Conservation (phyloP, 2,329 filamentous ascomycete species). For the Pestalotiopsis sp. region DNA sequence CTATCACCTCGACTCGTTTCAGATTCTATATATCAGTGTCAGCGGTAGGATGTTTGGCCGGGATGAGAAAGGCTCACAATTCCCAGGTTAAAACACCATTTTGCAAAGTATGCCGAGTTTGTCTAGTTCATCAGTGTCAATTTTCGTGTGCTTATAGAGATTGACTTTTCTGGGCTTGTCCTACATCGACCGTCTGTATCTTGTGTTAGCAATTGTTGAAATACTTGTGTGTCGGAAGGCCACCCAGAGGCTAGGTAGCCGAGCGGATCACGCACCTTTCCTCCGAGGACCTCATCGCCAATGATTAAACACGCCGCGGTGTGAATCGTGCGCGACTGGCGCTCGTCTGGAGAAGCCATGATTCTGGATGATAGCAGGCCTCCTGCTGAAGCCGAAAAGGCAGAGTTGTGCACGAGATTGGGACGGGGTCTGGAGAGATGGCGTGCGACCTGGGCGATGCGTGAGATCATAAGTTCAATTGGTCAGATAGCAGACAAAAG, state of each 20-base stretch:
- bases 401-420: conserved; percentile 52
- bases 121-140: conserved; percentile 42
- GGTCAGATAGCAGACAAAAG: neutral
- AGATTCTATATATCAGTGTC: conserved; percentile 52
- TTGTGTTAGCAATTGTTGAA: conserved; percentile 13
- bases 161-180: conserved; percentile 21
- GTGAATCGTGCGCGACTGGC: conserved; percentile 69
- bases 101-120: conserved; percentile 64
- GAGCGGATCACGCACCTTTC: conserved; percentile 65
- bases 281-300: conserved; percentile 93
- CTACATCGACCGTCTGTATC: conserved; percentile 31
- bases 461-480: conserved; percentile 65
- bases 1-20: conserved; percentile 88
- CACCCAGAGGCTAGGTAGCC: neutral
- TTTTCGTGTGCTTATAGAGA: neutral
- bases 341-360: conserved; percentile 54
- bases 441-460: conserved; percentile 71
- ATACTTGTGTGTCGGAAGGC: neutral
- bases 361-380: conserved; percentile 29
- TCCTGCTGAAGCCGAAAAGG: conserved; percentile 31
- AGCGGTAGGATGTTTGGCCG: conserved; percentile 6
- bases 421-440: conserved; percentile 67
- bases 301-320: conserved; percentile 94
- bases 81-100: conserved; percentile 63
- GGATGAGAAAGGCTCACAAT: conserved; percentile 44